phyloP scores from a whole-genome alignment of 306 rosid species.

The Dalbergia cochinchinensis region DNA sequence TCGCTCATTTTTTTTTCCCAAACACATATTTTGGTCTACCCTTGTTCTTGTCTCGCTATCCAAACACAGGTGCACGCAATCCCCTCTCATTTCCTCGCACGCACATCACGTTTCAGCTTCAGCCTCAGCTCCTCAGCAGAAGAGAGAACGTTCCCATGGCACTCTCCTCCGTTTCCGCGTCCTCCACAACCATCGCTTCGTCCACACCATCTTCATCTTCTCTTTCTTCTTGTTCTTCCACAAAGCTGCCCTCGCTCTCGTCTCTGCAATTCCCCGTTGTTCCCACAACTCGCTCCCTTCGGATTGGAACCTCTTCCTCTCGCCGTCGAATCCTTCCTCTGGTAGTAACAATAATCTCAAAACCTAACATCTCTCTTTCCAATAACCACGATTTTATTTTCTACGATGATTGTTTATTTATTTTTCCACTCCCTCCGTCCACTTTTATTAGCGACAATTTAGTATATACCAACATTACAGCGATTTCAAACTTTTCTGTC shows the following conservation, averaged over 20 bases:
- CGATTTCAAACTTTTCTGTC: too few relatives aligned
- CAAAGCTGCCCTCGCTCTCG: slow-evolving; percentile 47
- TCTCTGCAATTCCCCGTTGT: slow-evolving; percentile 59
- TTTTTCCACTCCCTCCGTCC: too few relatives aligned
- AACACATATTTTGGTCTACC: neutral
- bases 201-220: slow-evolving; percentile 45
- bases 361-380: neutral
- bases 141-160: slow-evolving; percentile 59
- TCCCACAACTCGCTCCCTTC: slow-evolving; percentile 51
- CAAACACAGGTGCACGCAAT: neutral
- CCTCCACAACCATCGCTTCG: slow-evolving; percentile 47
- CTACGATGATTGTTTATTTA: neutral
- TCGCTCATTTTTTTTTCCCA: neutral
- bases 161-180: slow-evolving; percentile 67
- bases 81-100: neutral
- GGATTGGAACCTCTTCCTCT: slow-evolving; percentile 50
- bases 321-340: slow-evolving; percentile 60
- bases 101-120: too few relatives aligned
- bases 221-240: slow-evolving; percentile 40
- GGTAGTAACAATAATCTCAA: slow-evolving; percentile 44
- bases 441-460: too few relatives aligned
- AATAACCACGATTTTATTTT: neutral
- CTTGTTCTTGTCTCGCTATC: too few relatives aligned
- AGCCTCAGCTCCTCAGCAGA: neutral
- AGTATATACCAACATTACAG: too few relatives aligned